A percentile compares a stretch with the other conserved stretches of the same genome.
These are phyloP conservation scores for Myriosclerotinia scirpicola DNA, from an alignment of 2,329 filamentous ascomycete genomes.

Conservation along the genomic window DNA sequence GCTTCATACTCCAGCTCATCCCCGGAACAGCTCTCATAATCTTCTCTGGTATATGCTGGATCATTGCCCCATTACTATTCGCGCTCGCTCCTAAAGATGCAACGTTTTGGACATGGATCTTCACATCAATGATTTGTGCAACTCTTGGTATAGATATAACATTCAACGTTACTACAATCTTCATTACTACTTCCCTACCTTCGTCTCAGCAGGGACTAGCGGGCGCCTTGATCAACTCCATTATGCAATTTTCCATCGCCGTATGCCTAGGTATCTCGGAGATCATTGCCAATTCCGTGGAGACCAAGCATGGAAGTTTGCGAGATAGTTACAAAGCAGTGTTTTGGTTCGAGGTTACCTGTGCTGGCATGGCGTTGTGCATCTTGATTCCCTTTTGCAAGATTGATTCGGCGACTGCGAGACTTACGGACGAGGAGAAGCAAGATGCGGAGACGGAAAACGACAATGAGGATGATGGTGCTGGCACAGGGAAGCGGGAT, in stretches of 20 bases:
- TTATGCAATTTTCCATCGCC: slow-evolving; percentile 21
- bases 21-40: slow-evolving; percentile 51
- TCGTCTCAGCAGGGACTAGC: slow-evolving; percentile 65
- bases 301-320: neutral
- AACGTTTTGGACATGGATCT: slow-evolving; percentile 64
- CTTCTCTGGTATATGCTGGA: slow-evolving; percentile 50
- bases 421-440: slow-evolving; percentile 1
- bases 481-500: neutral
- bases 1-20: slow-evolving; percentile 47
- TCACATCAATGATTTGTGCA: slow-evolving; percentile 63
- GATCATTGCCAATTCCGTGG: neutral
- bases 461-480: neutral
- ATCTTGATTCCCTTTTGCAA: slow-evolving; percentile 20
- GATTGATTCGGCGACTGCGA: slow-evolving; percentile 20
- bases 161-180: slow-evolving; percentile 72
- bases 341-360: slow-evolving; percentile 22
- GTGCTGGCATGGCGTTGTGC: slow-evolving; percentile 14
- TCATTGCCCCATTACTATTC: slow-evolving; percentile 51
- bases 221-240: slow-evolving; percentile 62
- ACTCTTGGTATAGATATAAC: slow-evolving; percentile 72
- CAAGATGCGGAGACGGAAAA: neutral
- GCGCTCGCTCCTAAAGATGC: slow-evolving; percentile 50
- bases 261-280: slow-evolving; percentile 17
- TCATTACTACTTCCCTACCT: slow-evolving; percentile 69
- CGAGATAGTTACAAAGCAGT: slow-evolving; percentile 15